Percentiles rank a stretch among this genome's conserved stretches.
Conservation (phyloP, 2,329 filamentous ascomycete species). For the Neonectria coccinea region DNA sequence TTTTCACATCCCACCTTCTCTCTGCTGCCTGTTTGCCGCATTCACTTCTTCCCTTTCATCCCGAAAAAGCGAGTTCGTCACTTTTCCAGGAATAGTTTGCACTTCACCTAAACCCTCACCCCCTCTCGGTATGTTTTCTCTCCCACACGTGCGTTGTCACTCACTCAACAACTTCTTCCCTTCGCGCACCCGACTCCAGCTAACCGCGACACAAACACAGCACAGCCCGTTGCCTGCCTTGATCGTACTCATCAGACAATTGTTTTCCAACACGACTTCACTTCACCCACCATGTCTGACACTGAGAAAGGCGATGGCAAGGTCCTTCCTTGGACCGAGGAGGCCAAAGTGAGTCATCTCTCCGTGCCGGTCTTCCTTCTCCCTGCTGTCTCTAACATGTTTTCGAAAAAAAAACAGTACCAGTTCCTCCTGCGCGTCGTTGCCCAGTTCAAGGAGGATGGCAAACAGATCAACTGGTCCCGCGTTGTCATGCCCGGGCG, state of each 20-base stretch:
- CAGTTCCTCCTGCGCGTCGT: slow-evolving; percentile 54
- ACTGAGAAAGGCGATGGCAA: slow-evolving; percentile 41
- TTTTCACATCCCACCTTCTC: slow-evolving; percentile 1
- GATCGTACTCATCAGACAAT: neutral
- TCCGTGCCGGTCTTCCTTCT: neutral
- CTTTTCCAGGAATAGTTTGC: neutral
- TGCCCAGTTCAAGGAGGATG: slow-evolving; percentile 48
- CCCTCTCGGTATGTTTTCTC: neutral
- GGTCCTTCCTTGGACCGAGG: slow-evolving; percentile 50
- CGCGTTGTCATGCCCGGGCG: slow-evolving; percentile 52
- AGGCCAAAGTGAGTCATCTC: slow-evolving; percentile 48
- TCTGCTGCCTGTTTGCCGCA: slow-evolving; percentile 1
- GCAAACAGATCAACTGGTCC: slow-evolving; percentile 52
- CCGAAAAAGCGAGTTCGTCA: neutral
- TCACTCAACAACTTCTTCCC: neutral
- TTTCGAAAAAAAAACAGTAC: slow-evolving; percentile 38
- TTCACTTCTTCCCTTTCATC: neutral
- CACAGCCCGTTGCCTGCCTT: neutral
- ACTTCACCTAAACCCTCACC: neutral
- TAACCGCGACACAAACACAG: neutral
- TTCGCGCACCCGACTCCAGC: neutral
- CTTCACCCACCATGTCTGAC: slow-evolving; percentile 42
- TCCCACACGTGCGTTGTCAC: neutral
- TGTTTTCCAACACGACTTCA: neutral
- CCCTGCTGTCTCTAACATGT: neutral